These are phyloP conservation scores for Ulvella scutata DNA, from an alignment of 139 green algal species.

Conservation along the genomic window DNA sequence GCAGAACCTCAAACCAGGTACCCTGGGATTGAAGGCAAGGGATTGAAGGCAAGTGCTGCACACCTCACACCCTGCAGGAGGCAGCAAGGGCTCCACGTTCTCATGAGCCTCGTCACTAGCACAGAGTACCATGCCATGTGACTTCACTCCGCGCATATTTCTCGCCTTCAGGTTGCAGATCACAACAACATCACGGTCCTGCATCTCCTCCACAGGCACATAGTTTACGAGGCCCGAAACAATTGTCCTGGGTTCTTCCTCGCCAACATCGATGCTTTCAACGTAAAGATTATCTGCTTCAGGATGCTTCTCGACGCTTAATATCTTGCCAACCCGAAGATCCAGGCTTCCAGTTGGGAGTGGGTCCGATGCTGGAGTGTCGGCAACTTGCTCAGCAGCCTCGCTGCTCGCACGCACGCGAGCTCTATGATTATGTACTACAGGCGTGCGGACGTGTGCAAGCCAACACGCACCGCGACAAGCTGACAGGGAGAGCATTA, in stretches of 20 bases:
- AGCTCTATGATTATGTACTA: too few relatives aligned
- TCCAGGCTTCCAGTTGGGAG: slow-evolving; percentile 18
- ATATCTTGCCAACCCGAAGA: slow-evolving; percentile 43
- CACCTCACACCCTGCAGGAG: slow-evolving; percentile 28
- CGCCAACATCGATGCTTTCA: slow-evolving; percentile 71
- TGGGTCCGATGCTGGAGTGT: background rate
- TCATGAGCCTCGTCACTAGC: slow-evolving; percentile 56
- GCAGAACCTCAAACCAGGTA: too few relatives aligned
- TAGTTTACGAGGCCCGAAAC: slow-evolving; percentile 68
- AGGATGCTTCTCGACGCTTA: slow-evolving; percentile 40
- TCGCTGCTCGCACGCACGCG: background rate
- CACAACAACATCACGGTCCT: slow-evolving; percentile 65
- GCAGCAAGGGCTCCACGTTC: slow-evolving; percentile 53
- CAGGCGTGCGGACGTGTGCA: too few relatives aligned
- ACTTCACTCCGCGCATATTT: slow-evolving; percentile 64
- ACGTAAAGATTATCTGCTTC: slow-evolving; percentile 70
- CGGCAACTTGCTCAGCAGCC: background rate
- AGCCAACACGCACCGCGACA: too few relatives aligned
- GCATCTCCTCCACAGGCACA: slow-evolving; percentile 49
- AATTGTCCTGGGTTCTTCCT: slow-evolving; percentile 64
- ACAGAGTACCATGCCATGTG: slow-evolving; percentile 66
- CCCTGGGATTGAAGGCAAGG: too few relatives aligned
- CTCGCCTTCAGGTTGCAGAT: slow-evolving; percentile 67
- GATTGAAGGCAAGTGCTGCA: too few relatives aligned
- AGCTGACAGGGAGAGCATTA: too few relatives aligned